Evolutionary conservation across 1,284 basidiomycete genomes (phyloP), one percentile per base, ranked within the genome.

Genomic region (Leccinum insolens): DNA sequence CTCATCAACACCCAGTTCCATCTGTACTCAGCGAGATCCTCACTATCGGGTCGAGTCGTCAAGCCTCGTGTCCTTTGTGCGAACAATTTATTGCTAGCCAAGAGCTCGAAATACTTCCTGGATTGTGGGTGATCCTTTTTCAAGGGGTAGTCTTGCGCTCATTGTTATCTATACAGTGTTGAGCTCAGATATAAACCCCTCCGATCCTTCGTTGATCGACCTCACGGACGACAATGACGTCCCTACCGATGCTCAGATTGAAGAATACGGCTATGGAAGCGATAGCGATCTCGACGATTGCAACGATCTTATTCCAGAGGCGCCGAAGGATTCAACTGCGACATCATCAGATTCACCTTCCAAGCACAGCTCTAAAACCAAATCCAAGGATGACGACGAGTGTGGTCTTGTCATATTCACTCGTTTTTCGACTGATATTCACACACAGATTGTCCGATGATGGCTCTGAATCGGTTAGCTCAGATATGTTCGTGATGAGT

Each of bases 21-120:
- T 59, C 15, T 59, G 25, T 59, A 28, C 28, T 59, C 57, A 9
- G 22, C 57, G 9, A 59, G 28, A 59, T 59, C 57, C 7, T 59
- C 28, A 31, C 28, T 12, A n/a, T 59, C 57, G 57, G 28, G 57
- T 59, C 28, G 28, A 59, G 28, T 59, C 9, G 14, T n/a, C 57
- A 59, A 59, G 57, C 28, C 57, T 59, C 57, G 57, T 59, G 57
- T 59, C 28, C 57, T 59, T 31, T 59, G 57, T 59, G 57, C 57
- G 12, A 59, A 59, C 17, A 59, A 59, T n/a, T 12, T 31, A 17
- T 31, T 59, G 57, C 57, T 59, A 4, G 57, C 57, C 28, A 59
- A n/a, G 28, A 59, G 57, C 9, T 59, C 57, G 15, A 59, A 31
- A 59, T 59, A 59, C 57, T 59, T 59, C 31, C 28, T 59, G 17